Percentiles rank a stretch among this genome's conserved stretches.
phyloP scores from a whole-genome alignment of 2,329 filamentous ascomycete genomes.

The Colletotrichum tanaceti region DNA sequence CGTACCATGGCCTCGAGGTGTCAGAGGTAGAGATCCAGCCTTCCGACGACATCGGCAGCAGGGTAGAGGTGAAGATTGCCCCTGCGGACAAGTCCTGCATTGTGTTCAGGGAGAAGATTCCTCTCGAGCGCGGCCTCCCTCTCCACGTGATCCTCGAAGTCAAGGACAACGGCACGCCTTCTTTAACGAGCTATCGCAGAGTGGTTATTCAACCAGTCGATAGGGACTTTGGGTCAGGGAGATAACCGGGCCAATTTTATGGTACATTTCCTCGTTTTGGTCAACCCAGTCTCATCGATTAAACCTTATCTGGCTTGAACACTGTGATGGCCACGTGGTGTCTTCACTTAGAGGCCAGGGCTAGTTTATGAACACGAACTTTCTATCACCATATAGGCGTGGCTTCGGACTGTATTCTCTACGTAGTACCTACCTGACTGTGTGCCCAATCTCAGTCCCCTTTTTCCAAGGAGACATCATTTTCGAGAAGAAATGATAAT shows the following conservation, averaged over 20 bases:
- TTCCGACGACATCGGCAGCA: slow-evolving; percentile 40
- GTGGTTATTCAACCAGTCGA: slow-evolving; percentile 53
- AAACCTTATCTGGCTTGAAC: no score
- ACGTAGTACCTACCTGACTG: no score
- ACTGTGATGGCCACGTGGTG: no score
- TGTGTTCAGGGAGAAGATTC: slow-evolving; percentile 28
- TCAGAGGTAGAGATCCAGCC: slow-evolving; percentile 50
- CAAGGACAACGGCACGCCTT: slow-evolving; percentile 55
- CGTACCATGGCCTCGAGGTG: slow-evolving; percentile 54
- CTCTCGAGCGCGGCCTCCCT: slow-evolving; percentile 52
- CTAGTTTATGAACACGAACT: no score
- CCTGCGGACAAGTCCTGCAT: slow-evolving; percentile 53
- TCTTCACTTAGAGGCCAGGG: no score
- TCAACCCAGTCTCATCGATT: no score
- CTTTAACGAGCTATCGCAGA: slow-evolving; percentile 60
- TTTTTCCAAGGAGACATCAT: no score
- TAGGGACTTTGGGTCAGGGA: slow-evolving; percentile 40
- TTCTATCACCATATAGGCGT: no score
- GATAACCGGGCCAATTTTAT: background rate
- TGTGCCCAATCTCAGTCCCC: no score
- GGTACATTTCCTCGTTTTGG: no score
- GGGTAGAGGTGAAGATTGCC: slow-evolving; percentile 35
- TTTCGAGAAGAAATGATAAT: no score
- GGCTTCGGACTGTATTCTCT: no score
- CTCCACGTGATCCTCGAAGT: slow-evolving; percentile 64